Conservation (phyloP, 495 filamentous ascomycete species). For the Friedmanniomyces endolithicus region DNA sequence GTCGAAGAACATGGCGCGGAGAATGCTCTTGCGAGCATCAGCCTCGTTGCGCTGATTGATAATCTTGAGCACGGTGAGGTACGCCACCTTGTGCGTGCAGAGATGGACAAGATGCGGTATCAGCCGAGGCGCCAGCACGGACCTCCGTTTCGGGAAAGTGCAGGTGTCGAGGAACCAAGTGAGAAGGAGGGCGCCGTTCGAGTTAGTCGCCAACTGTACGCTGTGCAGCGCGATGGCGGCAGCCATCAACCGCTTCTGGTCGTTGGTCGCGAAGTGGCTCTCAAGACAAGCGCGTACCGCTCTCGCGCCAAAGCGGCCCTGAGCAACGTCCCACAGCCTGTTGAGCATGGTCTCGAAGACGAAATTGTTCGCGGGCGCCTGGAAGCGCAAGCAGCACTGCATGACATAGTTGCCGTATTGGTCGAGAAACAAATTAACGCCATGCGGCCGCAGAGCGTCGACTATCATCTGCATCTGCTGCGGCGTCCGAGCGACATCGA, state of each 20-base stretch:
- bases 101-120: constrained; percentile 94
- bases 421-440: constrained; percentile 82
- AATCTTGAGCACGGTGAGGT: constrained; percentile 92
- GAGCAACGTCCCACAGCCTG: constrained; percentile 86
- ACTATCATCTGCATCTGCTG: constrained; percentile 76
- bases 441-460: constrained; percentile 69
- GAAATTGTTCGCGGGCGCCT: constrained; percentile 78
- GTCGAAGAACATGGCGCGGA: constrained; percentile 90
- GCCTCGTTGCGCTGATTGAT: constrained; percentile 95
- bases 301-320: constrained; percentile 85
- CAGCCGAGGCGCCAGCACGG: constrained; percentile 80
- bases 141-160: constrained; percentile 83
- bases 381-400: constrained; percentile 89
- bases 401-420: constrained; percentile 98
- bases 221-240: constrained; percentile 91
- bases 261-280: constrained; percentile 87
- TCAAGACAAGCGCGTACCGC: constrained; percentile 96
- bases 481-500: constrained; percentile 80
- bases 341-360: constrained; percentile 96
- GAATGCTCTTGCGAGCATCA: constrained; percentile 81
- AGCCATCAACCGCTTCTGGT: constrained; percentile 89
- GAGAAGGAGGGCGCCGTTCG: constrained; percentile 83
- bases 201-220: constrained; percentile 90
- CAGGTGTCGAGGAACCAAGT: constrained; percentile 99
- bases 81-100: constrained; percentile 97